Evolutionary conservation across 1,139 yeast genomes (phyloP), one percentile per base, ranked within the genome.

Genomic region (Diutina rugosa): DNA sequence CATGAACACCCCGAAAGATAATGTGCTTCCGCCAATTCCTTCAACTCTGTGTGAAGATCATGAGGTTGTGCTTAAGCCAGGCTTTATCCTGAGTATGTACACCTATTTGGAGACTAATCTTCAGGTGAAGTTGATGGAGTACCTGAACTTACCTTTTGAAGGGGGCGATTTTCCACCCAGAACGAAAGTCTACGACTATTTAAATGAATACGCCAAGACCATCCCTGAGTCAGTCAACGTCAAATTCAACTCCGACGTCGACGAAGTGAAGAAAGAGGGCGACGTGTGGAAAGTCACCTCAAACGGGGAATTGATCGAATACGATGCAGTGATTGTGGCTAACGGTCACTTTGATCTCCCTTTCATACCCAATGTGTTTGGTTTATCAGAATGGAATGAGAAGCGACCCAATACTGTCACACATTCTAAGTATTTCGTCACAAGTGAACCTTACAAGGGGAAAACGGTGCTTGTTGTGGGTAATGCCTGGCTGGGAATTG

Each of bases 371-470:
- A 67, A 74, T 26, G 72, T 79, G 54, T 69, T 69, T 0, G 90
- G 90, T 0, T 66, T 85, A 55, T 68, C 72, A 4, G 78, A 74
- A 54, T 84, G 82, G 79, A 67, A 67, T 56, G 64, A 61, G 9
- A 65, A 68, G 35, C 72, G 68, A 59, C 84, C 87, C 0, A 75
- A 72, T 2, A 65, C 76, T 7, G 70, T 86, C 2, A 64, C 73
- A 26, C 95, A 87, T 67, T 76, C 90, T 18, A 83, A 81, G 63
- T 69, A 77, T 35, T 88, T 79, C 67, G 74, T 84, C 59, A 72
- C 71, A 16, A 78, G 84, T 3, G 74, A 76, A 4, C 64, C 63
- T 1, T 78, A 59, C 59, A 65, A 64, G 46, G 71, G 67, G 56
- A 65, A 73, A 57, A 73, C 67, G n/a, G 79, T 78, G n/a, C 65